phyloP scores from a whole-genome alignment of 495 filamentous ascomycete species.

The Lasiosphaeria hispida region DNA sequence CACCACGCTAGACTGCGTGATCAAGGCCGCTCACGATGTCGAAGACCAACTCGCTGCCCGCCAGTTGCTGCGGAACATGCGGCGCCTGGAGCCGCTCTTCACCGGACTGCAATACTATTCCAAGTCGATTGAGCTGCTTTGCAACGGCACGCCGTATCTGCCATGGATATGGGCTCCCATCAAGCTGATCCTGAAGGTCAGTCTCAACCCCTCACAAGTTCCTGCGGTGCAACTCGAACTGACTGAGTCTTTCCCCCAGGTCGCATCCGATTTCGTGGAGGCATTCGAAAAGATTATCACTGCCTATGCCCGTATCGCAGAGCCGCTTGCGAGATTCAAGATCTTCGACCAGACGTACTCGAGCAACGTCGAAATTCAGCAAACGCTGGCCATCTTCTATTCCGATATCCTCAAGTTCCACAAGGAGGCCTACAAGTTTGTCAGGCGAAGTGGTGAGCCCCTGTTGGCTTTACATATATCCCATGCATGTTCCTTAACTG shows the following conservation, averaged over 20 bases:
- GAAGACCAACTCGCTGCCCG: slow-evolving; percentile 37
- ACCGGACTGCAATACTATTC: slow-evolving; percentile 39
- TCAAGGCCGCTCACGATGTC: slow-evolving; percentile 32
- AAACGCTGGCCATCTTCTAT: slow-evolving; percentile 41
- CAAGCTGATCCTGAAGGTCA: slow-evolving; percentile 40
- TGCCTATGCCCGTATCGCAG: slow-evolving; percentile 40
- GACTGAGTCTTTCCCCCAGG: slow-evolving; percentile 2
- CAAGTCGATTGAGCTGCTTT: slow-evolving; percentile 40
- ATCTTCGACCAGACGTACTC: slow-evolving; percentile 28
- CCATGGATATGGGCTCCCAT: slow-evolving; percentile 50
- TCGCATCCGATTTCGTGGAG: slow-evolving; percentile 34
- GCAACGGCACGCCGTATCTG: slow-evolving; percentile 46
- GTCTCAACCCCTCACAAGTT: too few species aligned
- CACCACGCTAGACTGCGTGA: slow-evolving; percentile 37
- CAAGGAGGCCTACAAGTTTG: slow-evolving; percentile 45
- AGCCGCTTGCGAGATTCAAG: slow-evolving; percentile 38
- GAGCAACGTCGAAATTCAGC: slow-evolving; percentile 35
- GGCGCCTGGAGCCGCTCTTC: slow-evolving; percentile 40
- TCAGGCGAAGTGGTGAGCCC: slow-evolving; percentile 37
- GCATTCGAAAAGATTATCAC: slow-evolving; percentile 43
- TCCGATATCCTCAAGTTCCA: slow-evolving; percentile 47
- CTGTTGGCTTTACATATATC: too few species aligned
- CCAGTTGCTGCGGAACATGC: slow-evolving; percentile 38
- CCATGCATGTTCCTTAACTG: too few species aligned
- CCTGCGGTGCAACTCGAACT: not conserved